Evolutionary conservation across 1,139 yeast species (phyloP), one percentile per base, ranked within the genome.

Genomic region (Wickerhamomyces sp.): DNA sequence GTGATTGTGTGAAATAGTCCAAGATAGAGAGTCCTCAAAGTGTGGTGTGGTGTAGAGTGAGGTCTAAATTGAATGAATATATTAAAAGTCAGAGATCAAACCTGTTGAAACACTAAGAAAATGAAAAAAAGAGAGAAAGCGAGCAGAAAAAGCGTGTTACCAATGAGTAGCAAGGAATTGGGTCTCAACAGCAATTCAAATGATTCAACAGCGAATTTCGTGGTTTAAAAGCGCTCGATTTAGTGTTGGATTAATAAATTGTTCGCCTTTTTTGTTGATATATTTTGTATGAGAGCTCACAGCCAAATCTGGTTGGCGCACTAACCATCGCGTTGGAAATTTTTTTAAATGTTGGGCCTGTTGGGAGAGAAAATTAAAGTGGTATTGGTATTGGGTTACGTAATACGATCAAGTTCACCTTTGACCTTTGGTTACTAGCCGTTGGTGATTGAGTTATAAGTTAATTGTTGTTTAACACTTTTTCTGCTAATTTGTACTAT

Each of bases 31-130:
- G 28, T n/a, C 14, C n/a, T 7, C 14, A 28, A 6, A 13, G 17
- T 28, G 30, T 28, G 30, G 30, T 28, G 30, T 28, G 30, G 30
- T 28, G 30, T 28, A 15, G 7, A 8, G 14, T n/a, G n/a, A n/a
- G n/a, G n/a, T n/a, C n/a, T n/a, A n/a, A n/a, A n/a, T n/a, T n/a
- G n/a, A n/a, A n/a, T n/a, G n/a, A n/a, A n/a, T n/a, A n/a, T n/a
- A n/a, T n/a, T n/a, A n/a, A n/a, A n/a, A n/a, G n/a, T n/a, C 24
- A 21, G 24, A 21, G 24, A 21, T 21, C 24, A 21, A 21, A n/a
- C n/a, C n/a, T n/a, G n/a, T n/a, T n/a, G n/a, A n/a, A n/a, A n/a
- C n/a, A n/a, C n/a, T n/a, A n/a, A n/a, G n/a, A n/a, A n/a, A n/a
- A n/a, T n/a, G n/a, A n/a, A n/a, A n/a, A n/a, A n/a, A n/a, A n/a